Evolutionary conservation across 139 green algal genomes (phyloP), one percentile per base, ranked within the genome.

Genomic region (Zygnema cylindricum): DNA sequence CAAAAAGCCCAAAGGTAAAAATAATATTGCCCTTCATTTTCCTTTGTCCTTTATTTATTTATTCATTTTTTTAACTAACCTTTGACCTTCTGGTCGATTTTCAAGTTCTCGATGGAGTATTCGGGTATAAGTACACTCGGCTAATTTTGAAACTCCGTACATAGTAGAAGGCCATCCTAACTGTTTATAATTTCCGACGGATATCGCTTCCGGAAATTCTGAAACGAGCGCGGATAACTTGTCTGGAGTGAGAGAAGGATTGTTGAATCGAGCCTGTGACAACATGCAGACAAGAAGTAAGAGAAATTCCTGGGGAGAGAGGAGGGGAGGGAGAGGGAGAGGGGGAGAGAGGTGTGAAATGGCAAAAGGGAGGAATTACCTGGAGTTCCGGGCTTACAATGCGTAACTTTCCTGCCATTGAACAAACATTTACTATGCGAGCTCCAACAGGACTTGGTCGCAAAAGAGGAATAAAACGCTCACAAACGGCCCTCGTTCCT

Each of bases 131-230:
- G 88, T 55, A 35, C 49, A 38, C 76, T 91, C 75, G 2, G 36
- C 88, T 21, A 91, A 38, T 77, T 92, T 92, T 35, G 88, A 93
- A 11, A 92, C 76, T 22, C 89, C 89, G 21, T 92, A 92, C 89
- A 92, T 92, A n/a, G 36, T 71, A 11, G 40, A 32, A 30, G 89
- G 88, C 89, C 89, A 92, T 32, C 89, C 89, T 2, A 75, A 21
- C 39, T 93, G 38, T 36, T 35, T 25, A 55, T 92, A 69, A 1
- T 32, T 63, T 35, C 89, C 89, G 0, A 81, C 78, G 0, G 43
- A 32, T 11, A 92, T 91, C 22, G 39, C n/a, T 21, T 2, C 55
- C 30, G 90, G 35, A 63, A 92, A 92, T 39, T 92, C 79, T 1
- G 89, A 76, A 75, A 90, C 84, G 1, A 92, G 88, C 30, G 7